Conservation (phyloP, 345 rosid species). For the Schrenkiella parvula region DNA sequence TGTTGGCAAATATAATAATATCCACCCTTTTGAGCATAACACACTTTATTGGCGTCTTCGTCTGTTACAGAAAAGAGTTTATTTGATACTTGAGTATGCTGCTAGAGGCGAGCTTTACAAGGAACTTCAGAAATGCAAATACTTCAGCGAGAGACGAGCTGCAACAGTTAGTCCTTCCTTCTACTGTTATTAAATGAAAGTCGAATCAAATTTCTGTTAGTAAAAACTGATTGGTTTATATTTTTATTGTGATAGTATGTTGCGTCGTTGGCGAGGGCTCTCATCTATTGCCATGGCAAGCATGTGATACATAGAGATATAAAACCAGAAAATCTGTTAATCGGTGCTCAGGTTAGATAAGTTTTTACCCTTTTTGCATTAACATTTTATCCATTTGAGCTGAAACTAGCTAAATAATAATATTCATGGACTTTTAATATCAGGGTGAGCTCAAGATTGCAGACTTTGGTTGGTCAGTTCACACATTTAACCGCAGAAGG, state of each 20-base stretch:
- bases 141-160: slow-evolving; percentile 91
- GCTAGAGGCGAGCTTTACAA: slow-evolving; percentile 94
- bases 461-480: slow-evolving; percentile 99
- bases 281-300: slow-evolving; percentile 98
- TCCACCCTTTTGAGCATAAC: neutral
- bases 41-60: neutral
- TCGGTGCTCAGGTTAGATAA: slow-evolving; percentile 73
- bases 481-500: slow-evolving; percentile 91
- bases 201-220: neutral
- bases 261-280: slow-evolving; percentile 93
- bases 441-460: slow-evolving; percentile 99
- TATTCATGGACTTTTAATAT: neutral
- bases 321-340: slow-evolving; percentile 88
- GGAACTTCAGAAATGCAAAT: slow-evolving; percentile 89
- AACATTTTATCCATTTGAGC: neutral
- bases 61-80: slow-evolving; percentile 80
- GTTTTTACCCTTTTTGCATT: neutral
- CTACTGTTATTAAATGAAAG: neutral
- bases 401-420: neutral
- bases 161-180: slow-evolving; percentile 70
- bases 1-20: neutral
- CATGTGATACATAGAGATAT: slow-evolving; percentile 98
- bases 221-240: neutral
- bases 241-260: slow-evolving; percentile 57
- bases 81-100: slow-evolving; percentile 90